Evolutionary conservation across 2,329 filamentous ascomycete genomes (phyloP).

Genomic region (Pezicula rhizophila): DNA sequence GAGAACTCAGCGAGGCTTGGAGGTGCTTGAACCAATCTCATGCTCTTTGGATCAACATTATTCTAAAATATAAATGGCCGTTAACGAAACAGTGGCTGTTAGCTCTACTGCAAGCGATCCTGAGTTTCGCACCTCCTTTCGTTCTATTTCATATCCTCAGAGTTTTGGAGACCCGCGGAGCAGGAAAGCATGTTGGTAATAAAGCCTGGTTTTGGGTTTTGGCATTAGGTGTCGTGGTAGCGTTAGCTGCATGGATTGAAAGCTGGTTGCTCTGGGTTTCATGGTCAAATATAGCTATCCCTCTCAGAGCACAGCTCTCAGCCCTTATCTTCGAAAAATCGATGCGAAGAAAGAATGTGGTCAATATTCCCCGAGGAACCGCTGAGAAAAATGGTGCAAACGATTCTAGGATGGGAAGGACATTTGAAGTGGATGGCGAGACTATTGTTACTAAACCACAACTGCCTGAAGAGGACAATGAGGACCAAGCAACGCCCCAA

Average conservation of each 20-base stretch:
- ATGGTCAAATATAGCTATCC: constrained; percentile 56
- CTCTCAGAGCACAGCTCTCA: constrained; percentile 63
- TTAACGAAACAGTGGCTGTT: constrained; percentile 55
- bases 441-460: constrained; percentile 24
- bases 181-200: constrained; percentile 38
- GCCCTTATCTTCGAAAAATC: constrained; percentile 72
- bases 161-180: constrained; percentile 51
- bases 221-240: constrained; percentile 53
- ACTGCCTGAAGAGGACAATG: constrained; percentile 26
- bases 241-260: constrained; percentile 51
- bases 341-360: constrained; percentile 71
- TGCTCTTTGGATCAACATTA: constrained; percentile 54
- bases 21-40: constrained; percentile 37
- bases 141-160: constrained; percentile 60
- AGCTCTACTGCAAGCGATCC: constrained; percentile 31
- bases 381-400: constrained; percentile 37
- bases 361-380: no score
- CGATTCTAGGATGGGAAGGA: constrained; percentile 36
- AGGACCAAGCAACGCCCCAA: constrained; percentile 33
- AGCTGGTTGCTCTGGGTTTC: constrained; percentile 63
- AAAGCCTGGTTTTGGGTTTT: constrained; percentile 63
- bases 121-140: constrained; percentile 64
- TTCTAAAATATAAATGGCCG: constrained; percentile 48
- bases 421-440: constrained; percentile 18
- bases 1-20: constrained; percentile 45